Evolutionary conservation across 352 stramenopile species (phyloP), one percentile per base, ranked within the genome.

Genomic region (Phytopythium chamaehyphon): DNA sequence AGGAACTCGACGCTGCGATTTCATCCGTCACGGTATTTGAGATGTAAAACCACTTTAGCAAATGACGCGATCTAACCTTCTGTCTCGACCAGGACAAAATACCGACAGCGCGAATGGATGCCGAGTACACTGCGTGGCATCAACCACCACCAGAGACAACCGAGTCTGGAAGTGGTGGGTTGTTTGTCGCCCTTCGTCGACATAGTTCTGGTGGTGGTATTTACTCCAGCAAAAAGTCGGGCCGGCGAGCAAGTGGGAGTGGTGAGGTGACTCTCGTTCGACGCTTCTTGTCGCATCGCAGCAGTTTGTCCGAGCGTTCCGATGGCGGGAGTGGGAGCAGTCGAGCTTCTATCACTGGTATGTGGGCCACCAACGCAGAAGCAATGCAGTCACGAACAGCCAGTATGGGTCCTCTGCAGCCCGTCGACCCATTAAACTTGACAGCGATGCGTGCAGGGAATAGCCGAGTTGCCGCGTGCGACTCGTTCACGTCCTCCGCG

Each of bases 1-100:
- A 88, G 50, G 79, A 86, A 44, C 60, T 88, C 11, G 68, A 90
- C 51, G 55, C 61, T 0, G 48, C 54, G 12, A 47, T 62, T 2
- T 49, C 47, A 36, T 51, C 54, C n/a, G 52, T 62, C 35, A 71
- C 60, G 52, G 77, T 88, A 38, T 33, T 5, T n/a, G n/a, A n/a
- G n/a, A n/a, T n/a, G n/a, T n/a, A n/a, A n/a, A n/a, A n/a, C n/a
- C n/a, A n/a, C n/a, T n/a, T n/a, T n/a, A n/a, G n/a, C n/a, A n/a
- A n/a, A n/a, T 33, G 28, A 33, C 28, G 9, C 9, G 5, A 10
- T 36, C 21, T 24, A 16, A 18, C 19, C 2, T n/a, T 33, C 28
- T n/a, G 9, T 42, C 37, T 42, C 37, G 37, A 42, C 1, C 33
- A 51, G 46, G 33, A 43, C 2, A 31, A 51, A 40, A 16, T 51